Percentiles rank a stretch among this genome's conserved stretches.
Evolutionary conservation across 2,329 filamentous ascomycete species (phyloP).

Genomic region (Bipolaris gigantea): DNA sequence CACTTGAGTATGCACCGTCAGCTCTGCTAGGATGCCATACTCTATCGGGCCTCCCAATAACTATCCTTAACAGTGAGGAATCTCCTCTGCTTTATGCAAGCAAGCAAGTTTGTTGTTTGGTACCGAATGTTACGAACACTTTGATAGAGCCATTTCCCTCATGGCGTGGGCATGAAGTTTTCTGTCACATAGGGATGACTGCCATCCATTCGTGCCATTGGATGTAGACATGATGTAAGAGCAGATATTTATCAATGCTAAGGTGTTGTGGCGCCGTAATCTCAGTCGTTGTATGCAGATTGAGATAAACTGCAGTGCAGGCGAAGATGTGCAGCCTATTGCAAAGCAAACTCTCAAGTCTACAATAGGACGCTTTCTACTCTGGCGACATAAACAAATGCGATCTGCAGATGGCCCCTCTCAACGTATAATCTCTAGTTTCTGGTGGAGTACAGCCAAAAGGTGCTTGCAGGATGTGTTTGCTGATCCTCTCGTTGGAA

Average conservation of each 20-base stretch:
- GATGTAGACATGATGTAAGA: not conserved
- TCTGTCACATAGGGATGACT: not conserved
- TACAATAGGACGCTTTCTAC: not conserved
- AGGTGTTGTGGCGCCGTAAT: not conserved
- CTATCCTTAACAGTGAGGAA: no score
- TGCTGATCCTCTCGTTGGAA: not conserved
- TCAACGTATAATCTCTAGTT: not conserved
- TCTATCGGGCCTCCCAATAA: no score
- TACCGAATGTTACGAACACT: no score
- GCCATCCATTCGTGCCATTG: not conserved
- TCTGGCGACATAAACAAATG: no score
- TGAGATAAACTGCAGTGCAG: not conserved
- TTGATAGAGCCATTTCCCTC: not conserved
- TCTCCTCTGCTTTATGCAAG: no score
- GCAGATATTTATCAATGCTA: not conserved
- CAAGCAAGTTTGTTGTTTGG: no score
- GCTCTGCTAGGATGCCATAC: no score
- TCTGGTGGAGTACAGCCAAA: not conserved
- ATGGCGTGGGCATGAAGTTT: not conserved
- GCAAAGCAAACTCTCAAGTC: not conserved
- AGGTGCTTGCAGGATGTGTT: not conserved
- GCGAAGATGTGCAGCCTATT: not conserved
- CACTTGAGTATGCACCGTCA: no score
- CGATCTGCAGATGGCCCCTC: not conserved
- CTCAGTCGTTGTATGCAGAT: not conserved